Percentiles rank a stretch among this genome's conserved stretches.
These are phyloP conservation scores for Linanthus parryae DNA, from an alignment of 148 eudicot species.

Conservation along the genomic window DNA sequence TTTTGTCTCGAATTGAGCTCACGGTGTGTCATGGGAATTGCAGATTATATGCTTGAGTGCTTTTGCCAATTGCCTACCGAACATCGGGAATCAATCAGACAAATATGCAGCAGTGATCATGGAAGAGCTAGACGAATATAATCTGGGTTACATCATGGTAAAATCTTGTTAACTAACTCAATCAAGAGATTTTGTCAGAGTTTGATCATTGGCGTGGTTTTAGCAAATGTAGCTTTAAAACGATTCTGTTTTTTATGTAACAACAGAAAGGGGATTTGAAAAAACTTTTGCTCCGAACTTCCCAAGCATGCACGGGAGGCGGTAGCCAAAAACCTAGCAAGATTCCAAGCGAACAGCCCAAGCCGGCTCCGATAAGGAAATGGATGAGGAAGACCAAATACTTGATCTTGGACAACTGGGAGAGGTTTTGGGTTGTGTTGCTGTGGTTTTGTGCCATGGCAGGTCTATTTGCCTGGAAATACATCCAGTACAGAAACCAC, in stretches of 20 bases:
- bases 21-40: not conserved
- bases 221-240: no score
- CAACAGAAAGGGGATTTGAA: slow-evolving; percentile 42
- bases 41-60: slow-evolving; percentile 47
- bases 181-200: no score
- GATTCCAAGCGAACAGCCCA: slow-evolving; percentile 42
- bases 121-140: slow-evolving; percentile 42
- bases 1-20: slow-evolving; percentile 2
- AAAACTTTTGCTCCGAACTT: slow-evolving; percentile 37
- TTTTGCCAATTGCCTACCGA: slow-evolving; percentile 35
- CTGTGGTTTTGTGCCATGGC: slow-evolving; percentile 34
- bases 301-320: slow-evolving; percentile 17
- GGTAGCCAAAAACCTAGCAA: slow-evolving; percentile 36
- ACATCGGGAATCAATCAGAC: slow-evolving; percentile 35
- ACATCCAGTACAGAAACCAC: slow-evolving; percentile 21
- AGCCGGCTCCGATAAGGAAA: slow-evolving; percentile 16
- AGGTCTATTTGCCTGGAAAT: slow-evolving; percentile 34
- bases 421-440: slow-evolving; percentile 36
- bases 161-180: not conserved
- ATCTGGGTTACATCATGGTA: slow-evolving; percentile 41
- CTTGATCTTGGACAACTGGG: slow-evolving; percentile 39
- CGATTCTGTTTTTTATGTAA: no score
- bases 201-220: no score
- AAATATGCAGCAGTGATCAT: slow-evolving; percentile 46
- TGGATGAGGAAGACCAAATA: slow-evolving; percentile 21